Evolutionary conservation across 2,329 filamentous ascomycete species (phyloP).

Genomic region (Daldinia eschscholtzii): DNA sequence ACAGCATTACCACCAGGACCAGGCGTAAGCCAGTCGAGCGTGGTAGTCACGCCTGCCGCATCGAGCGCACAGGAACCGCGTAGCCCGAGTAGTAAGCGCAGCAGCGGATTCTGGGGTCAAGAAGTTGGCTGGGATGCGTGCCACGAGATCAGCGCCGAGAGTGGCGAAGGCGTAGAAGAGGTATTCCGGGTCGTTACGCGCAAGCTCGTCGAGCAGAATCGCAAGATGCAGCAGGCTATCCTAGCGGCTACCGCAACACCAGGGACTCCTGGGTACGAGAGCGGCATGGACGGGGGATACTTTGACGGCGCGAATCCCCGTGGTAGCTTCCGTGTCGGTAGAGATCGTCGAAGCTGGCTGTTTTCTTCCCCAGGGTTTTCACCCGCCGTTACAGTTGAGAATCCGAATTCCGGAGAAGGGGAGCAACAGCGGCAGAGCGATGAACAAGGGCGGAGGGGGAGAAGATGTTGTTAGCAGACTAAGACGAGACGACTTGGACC

Average conservation of each 20-base stretch:
- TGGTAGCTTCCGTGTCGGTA: slow-evolving; percentile 68
- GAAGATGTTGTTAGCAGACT: slow-evolving; percentile 46
- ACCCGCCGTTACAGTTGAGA: slow-evolving; percentile 65
- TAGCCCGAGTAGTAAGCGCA: slow-evolving; percentile 73
- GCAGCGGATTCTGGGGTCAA: slow-evolving; percentile 87
- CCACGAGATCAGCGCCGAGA: slow-evolving; percentile 95
- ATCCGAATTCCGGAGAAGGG: slow-evolving; percentile 49
- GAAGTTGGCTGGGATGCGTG: slow-evolving; percentile 97
- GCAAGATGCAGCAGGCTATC: slow-evolving; percentile 71
- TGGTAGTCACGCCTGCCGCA: slow-evolving; percentile 52
- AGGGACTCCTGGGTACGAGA: slow-evolving; percentile 62
- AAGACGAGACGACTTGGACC: background rate
- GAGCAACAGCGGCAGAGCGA: slow-evolving; percentile 45
- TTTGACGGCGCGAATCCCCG: slow-evolving; percentile 64
- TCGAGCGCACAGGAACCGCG: slow-evolving; percentile 62
- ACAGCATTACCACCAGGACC: slow-evolving; percentile 47
- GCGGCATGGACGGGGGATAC: slow-evolving; percentile 55
- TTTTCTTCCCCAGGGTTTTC: slow-evolving; percentile 66
- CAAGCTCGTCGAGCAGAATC: slow-evolving; percentile 74
- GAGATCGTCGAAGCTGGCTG: slow-evolving; percentile 70
- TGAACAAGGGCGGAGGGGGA: slow-evolving; percentile 40
- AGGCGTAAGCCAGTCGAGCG: slow-evolving; percentile 49
- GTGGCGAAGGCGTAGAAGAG: slow-evolving; percentile 94
- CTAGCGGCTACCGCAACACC: slow-evolving; percentile 66
- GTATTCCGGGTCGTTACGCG: slow-evolving; percentile 81